Base-by-base conservation (phyloP, 352 stramenopile genomes). In the Aphanomyces stellatus region DNA sequence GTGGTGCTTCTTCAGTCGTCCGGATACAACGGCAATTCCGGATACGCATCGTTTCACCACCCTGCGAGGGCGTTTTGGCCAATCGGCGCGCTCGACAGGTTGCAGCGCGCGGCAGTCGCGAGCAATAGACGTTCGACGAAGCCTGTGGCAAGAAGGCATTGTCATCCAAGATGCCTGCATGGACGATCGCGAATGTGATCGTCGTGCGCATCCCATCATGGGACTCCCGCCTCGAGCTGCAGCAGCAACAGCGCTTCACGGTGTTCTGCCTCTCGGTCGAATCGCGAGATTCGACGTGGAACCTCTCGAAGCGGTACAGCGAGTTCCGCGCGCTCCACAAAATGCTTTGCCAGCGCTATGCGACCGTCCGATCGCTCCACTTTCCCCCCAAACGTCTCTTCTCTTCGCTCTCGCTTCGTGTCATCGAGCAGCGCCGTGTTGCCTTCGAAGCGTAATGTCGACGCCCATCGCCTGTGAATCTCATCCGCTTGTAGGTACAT, bases 371-470 rank as follows among this genome's bases (percentile, higher is more conserved):
- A 57, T 90, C 88, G 49, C 76, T 93, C 28, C 90, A 89, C 60
- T 94, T 94, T 62, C 86, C 86, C 7, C 86, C 84, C 3, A 92
- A 93, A 57, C 90, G 91, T 62, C 90, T 91, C 65, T 94, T 94
- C 66, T 82, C 88, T 71, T 93, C 84, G 49, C 68, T 91, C n/a
- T 94, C 86, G 33, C 73, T 94, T 15, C 81, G 88, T 59, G 86
- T 94, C 42, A 94, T 94, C 68, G 84, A 92, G 70, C 86, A 94
- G 62, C 82, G 86, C 13, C 82, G 84, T 15, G 79, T 91, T 51
- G 84, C 74, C 11, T 88, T 94, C 34, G 86, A 92, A 65, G 87
- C 78, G 60, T 67, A 57, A 17, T 24, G 28, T 53, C 41, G 22
- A 22, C 13, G 11, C 11, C 19, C 10, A 27, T 31, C 4, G 1